Base-by-base conservation (phyloP, 257 asterid species). In the Eucommia ulmoides region DNA sequence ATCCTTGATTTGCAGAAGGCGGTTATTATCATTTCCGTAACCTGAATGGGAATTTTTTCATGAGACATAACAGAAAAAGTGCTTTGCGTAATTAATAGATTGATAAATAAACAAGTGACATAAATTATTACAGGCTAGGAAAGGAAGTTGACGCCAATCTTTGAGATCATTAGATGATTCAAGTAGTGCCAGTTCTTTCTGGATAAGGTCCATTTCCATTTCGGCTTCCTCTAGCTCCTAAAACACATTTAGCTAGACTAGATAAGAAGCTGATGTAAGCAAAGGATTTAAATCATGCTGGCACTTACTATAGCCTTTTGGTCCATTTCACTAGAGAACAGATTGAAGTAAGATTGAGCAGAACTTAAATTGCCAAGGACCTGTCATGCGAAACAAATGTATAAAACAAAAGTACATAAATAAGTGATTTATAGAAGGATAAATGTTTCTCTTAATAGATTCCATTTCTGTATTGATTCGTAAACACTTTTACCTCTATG, bases 191-290 rank as follows among this genome's bases (percentile, higher is more conserved):
- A 24, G 64, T 73, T 89, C 96, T 55, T 51, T 68, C 58, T 70
- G 91, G 52, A 82, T 74, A 74, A 85, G 83, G 65, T 89, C 96
- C 86, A 85, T 65, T 74, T 89, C 98, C 53, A 83, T 77, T 66
- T 89, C 94, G 56, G 94, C 92, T 73, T 85, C 96, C 76, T 91
- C 98, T 54, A 83, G 57, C 66, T 91, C 98, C 98, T 91, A 55
- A 23, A 59, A 59, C 45, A 46, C 59, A 56, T 52, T 54, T 20
- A 49, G 63, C 56, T 49, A 57, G 52, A 42, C 7, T 55, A 49
- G 56, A 19, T 50, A 53, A 65, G 33, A 22, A 23, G 29, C 15
- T 16, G 3, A 23, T 20, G 17, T 2, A 35, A 57, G 51, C n/a
- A 46, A 57, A 51, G 46, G 29, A 23, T 24, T 20, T 3, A 35